Percentiles rank a stretch among this genome's conserved stretches.
phyloP scores from a whole-genome alignment of 1,139 yeast species.

The Schizosaccharomyces versatilis region DNA sequence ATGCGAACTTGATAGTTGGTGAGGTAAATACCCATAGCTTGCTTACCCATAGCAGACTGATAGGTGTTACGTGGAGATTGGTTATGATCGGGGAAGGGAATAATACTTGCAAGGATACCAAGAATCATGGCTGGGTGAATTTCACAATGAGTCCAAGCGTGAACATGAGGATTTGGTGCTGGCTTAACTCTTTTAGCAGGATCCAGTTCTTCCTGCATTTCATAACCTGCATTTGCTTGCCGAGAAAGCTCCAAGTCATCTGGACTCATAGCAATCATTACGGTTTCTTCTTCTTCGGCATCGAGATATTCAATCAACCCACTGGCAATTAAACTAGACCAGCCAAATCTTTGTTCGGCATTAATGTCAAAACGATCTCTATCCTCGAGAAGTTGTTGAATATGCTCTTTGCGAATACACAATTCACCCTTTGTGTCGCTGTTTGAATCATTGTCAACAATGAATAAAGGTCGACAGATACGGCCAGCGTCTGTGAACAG shows the following conservation, averaged over 20 bases:
- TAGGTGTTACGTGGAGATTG: conserved; percentile 98
- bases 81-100: conserved; percentile 98
- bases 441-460: conserved; percentile 61
- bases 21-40: conserved; percentile 98
- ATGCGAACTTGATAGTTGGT: conserved; percentile 90
- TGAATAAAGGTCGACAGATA: conserved; percentile 81
- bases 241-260: conserved; percentile 69
- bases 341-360: conserved; percentile 42
- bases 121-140: conserved; percentile 96
- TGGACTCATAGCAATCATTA: conserved; percentile 96
- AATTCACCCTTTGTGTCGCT: conserved; percentile 49
- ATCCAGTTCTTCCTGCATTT: conserved; percentile 29
- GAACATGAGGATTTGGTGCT: conserved; percentile 36
- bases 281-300: conserved; percentile 95
- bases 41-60: conserved; percentile 99
- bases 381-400: conserved; percentile 43
- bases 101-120: conserved; percentile 95
- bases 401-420: conserved; percentile 64
- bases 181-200: conserved; percentile 81
- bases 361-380: conserved; percentile 33
- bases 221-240: conserved; percentile 30
- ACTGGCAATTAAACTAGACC: conserved; percentile 64
- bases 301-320: conserved; percentile 89
- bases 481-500: conserved; percentile 97
- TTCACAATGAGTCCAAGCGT: conserved; percentile 95